phyloP scores from a whole-genome alignment of 352 stramenopile species.

The Phytophthora sansomeana region DNA sequence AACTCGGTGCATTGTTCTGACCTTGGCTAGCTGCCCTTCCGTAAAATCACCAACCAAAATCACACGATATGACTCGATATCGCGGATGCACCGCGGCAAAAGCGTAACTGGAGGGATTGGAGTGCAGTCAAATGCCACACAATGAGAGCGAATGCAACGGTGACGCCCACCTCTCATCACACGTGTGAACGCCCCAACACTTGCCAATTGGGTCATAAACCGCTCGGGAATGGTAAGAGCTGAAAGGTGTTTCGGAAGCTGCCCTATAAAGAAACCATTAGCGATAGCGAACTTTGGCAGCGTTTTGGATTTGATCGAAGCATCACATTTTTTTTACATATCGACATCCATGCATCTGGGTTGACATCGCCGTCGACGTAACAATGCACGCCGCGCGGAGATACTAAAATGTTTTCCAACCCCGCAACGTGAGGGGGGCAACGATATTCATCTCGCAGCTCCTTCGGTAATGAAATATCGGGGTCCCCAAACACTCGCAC shows the following conservation, averaged over 20 bases:
- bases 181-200: not conserved
- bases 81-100: not conserved
- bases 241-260: not conserved
- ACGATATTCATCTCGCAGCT: too few relatives aligned
- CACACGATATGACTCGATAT: not conserved
- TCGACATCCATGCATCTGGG: not conserved
- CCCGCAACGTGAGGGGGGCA: too few relatives aligned
- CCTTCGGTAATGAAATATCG: too few relatives aligned
- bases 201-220: not conserved
- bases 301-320: too few relatives aligned
- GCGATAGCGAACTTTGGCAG: constrained; percentile 3
- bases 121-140: not conserved
- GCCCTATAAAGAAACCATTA: constrained; percentile 1
- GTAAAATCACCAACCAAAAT: not conserved
- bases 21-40: not conserved
- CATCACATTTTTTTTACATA: not conserved
- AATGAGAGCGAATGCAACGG: not conserved
- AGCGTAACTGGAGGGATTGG: not conserved
- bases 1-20: not conserved
- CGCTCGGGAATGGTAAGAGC: too few relatives aligned
- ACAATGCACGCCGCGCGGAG: not conserved
- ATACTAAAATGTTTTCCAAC: not conserved
- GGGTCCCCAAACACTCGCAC: too few relatives aligned
- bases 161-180: not conserved
- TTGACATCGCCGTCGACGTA: not conserved